Evolutionary conservation across 768 basidiomycete genomes (phyloP).

Genomic region (Multifurca ochricompacta): DNA sequence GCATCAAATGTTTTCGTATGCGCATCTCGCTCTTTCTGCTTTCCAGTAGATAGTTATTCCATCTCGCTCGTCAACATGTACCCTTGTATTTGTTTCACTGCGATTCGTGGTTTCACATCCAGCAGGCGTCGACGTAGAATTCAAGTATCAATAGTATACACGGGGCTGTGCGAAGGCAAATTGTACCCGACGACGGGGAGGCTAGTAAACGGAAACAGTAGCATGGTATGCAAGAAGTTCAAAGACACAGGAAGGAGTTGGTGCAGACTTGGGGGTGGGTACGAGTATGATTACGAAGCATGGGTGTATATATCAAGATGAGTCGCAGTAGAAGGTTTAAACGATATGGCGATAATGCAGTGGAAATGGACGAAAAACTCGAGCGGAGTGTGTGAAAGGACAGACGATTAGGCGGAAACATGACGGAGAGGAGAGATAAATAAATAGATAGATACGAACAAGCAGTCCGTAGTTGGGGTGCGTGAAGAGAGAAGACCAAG

Average conservation of each 20-base stretch:
- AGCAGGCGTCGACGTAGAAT: slow-evolving; percentile 15
- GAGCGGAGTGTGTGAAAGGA: slow-evolving; percentile 14
- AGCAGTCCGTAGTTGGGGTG: slow-evolving; percentile 15
- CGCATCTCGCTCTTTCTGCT: slow-evolving; percentile 5
- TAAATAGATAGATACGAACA: slow-evolving; percentile 21
- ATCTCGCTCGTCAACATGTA: slow-evolving; percentile 14
- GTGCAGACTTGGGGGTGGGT: slow-evolving; percentile 22
- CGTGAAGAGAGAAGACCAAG: slow-evolving; percentile 19
- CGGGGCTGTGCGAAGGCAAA: slow-evolving; percentile 22
- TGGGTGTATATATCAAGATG: slow-evolving; percentile 20
- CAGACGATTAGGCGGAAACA: slow-evolving; percentile 18
- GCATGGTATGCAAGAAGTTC: slow-evolving; percentile 29
- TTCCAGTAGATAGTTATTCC: slow-evolving; percentile 4
- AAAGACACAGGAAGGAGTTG: slow-evolving; percentile 19
- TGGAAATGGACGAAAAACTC: slow-evolving; percentile 15
- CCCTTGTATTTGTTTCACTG: slow-evolving; percentile 15
- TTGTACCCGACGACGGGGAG: slow-evolving; percentile 27
- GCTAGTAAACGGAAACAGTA: slow-evolving; percentile 21
- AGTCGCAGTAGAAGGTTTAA: slow-evolving; percentile 16
- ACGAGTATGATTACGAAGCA: slow-evolving; percentile 24
- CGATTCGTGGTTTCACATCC: slow-evolving; percentile 8
- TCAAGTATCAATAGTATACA: slow-evolving; percentile 27
- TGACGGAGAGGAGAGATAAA: slow-evolving; percentile 4
- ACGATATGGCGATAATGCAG: slow-evolving; percentile 17
- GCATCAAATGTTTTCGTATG: slow-evolving; percentile 10